Percentiles rank a stretch among this genome's conserved stretches.
Conservation (phyloP, 306 rosid genomes). For the Comarum palustre region DNA sequence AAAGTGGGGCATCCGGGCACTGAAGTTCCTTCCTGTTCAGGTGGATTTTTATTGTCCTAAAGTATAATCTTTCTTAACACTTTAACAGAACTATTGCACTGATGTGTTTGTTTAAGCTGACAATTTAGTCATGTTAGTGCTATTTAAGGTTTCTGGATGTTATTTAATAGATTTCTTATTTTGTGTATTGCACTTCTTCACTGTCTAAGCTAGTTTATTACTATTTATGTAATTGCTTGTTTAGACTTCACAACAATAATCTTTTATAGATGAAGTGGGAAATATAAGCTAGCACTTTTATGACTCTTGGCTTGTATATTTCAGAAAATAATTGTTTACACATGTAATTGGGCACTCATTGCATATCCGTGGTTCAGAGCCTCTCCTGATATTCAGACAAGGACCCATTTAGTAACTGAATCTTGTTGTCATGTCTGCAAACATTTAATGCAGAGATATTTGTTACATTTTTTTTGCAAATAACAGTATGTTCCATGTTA, state of each 20-base stretch:
- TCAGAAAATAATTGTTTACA: background rate
- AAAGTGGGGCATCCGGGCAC: slow-evolving; percentile 24
- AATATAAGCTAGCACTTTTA: background rate
- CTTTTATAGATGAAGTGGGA: background rate
- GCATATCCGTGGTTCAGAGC: background rate
- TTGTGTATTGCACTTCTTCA: background rate
- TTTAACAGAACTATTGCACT: background rate
- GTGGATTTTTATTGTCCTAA: background rate
- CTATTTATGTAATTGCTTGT: background rate
- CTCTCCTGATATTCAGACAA: background rate
- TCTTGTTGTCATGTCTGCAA: background rate
- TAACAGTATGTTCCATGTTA: background rate
- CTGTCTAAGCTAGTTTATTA: background rate
- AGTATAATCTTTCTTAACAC: background rate
- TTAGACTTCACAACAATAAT: background rate
- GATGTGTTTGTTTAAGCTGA: background rate
- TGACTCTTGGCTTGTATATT: background rate
- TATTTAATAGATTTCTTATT: background rate
- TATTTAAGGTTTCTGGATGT: background rate
- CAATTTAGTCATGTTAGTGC: background rate
- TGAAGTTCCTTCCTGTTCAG: slow-evolving; percentile 32
- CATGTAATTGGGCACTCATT: background rate
- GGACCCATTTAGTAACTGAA: background rate
- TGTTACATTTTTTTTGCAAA: background rate
- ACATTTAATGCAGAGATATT: background rate